Evolutionary conservation across 2,329 filamentous ascomycete genomes (phyloP).

Genomic region (Curvularia spicifera): DNA sequence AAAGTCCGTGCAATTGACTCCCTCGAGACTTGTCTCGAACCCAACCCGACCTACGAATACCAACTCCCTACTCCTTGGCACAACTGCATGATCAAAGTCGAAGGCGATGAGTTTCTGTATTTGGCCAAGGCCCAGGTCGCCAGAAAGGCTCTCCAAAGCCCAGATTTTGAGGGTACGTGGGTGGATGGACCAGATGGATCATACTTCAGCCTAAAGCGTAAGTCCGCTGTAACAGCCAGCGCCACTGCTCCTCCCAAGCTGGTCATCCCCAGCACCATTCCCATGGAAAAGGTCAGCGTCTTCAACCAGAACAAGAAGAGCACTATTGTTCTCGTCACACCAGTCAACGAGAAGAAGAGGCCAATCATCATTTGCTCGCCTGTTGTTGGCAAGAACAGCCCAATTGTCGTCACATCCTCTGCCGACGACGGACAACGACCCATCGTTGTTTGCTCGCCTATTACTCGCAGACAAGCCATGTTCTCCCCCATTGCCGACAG

Average conservation of each 20-base stretch:
- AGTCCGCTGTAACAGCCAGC: conserved; percentile 11
- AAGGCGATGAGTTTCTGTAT: conserved; percentile 39
- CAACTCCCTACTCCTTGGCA: conserved; percentile 55
- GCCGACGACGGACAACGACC: conserved; percentile 23
- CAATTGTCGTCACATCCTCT: conserved; percentile 30
- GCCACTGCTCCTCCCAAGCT: conserved; percentile 17
- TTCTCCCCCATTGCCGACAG: conserved; percentile 30
- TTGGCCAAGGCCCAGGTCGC: conserved; percentile 37
- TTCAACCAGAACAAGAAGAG: conserved; percentile 33
- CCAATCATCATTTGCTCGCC: conserved; percentile 36
- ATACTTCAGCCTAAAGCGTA: conserved; percentile 34
- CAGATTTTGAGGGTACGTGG: conserved; percentile 36
- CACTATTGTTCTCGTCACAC: conserved; percentile 29
- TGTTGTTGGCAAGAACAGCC: conserved; percentile 31
- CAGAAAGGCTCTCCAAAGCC: conserved; percentile 29
- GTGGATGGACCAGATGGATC: conserved; percentile 35
- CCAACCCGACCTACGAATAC: conserved; percentile 37
- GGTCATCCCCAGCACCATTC: conserved; percentile 19
- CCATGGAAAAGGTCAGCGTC: conserved; percentile 28
- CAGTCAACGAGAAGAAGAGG: conserved; percentile 30
- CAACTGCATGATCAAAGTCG: conserved; percentile 50
- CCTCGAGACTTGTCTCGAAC: conserved; percentile 39
- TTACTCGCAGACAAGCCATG: conserved; percentile 24
- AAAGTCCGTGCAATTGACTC: conserved; percentile 43
- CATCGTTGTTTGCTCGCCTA: conserved; percentile 32